A percentile compares a stretch with the other conserved stretches of the same genome.
Conservation (phyloP, 2,329 filamentous ascomycete species). For the Seiridium cupressi region DNA sequence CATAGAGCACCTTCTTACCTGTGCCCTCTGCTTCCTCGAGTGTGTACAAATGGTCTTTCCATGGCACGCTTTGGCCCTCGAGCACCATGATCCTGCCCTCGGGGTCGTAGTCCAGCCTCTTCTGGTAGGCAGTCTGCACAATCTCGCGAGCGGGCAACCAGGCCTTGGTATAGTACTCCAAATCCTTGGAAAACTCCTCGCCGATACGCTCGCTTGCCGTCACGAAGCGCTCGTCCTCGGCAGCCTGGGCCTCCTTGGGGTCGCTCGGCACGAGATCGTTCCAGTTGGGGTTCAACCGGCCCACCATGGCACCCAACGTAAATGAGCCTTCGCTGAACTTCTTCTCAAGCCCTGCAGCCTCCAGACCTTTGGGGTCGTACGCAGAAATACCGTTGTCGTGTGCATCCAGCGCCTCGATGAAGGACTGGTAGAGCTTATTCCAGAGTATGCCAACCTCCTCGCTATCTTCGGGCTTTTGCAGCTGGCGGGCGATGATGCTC, state of each 20-base stretch:
- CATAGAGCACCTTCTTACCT: slow-evolving; percentile 64
- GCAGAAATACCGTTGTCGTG: slow-evolving; percentile 93
- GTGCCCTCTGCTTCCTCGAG: slow-evolving; percentile 61
- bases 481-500: slow-evolving; percentile 67
- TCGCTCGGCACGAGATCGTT: slow-evolving; percentile 62
- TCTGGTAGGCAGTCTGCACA: slow-evolving; percentile 73
- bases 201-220: slow-evolving; percentile 81
- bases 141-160: slow-evolving; percentile 88
- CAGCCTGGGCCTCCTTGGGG: slow-evolving; percentile 60
- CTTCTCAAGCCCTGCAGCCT: slow-evolving; percentile 72
- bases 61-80: slow-evolving; percentile 74
- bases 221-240: slow-evolving; percentile 79
- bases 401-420: slow-evolving; percentile 93
- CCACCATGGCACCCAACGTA: slow-evolving; percentile 79
- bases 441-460: slow-evolving; percentile 74
- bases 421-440: slow-evolving; percentile 87
- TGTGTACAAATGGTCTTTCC: slow-evolving; percentile 94
- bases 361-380: slow-evolving; percentile 71
- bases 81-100: slow-evolving; percentile 81
- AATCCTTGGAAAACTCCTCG: slow-evolving; percentile 78
- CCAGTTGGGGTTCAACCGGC: slow-evolving; percentile 76
- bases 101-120: slow-evolving; percentile 65
- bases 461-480: slow-evolving; percentile 56
- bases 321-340: slow-evolving; percentile 82
- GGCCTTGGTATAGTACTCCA: slow-evolving; percentile 70